A percentile compares a stretch with the other conserved stretches of the same genome.
These are phyloP conservation scores for Albophoma yamanashiensis DNA, from an alignment of 2,329 filamentous ascomycete genomes.

Conservation along the genomic window DNA sequence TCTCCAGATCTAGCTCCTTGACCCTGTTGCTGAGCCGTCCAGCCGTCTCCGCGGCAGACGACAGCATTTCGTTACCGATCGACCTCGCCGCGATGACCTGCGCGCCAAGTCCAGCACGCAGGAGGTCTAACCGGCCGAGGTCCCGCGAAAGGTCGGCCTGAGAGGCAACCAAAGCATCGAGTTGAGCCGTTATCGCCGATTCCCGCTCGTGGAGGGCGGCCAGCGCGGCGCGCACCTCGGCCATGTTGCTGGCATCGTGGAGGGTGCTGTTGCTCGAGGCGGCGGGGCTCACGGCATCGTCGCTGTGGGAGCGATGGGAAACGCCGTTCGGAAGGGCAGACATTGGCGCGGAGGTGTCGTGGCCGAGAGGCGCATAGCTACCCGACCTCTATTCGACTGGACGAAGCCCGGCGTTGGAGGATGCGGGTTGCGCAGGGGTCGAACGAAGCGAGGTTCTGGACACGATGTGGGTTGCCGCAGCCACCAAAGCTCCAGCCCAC, in stretches of 20 bases:
- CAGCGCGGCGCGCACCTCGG: conserved; percentile 71
- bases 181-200: conserved; percentile 57
- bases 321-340: conserved; percentile 35
- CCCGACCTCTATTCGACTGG: conserved; percentile 3
- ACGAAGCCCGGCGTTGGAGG: not conserved
- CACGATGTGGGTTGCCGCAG: not conserved
- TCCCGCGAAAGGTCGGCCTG: conserved; percentile 83
- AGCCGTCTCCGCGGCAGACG: conserved; percentile 75
- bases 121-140: conserved; percentile 74
- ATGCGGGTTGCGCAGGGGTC: not conserved
- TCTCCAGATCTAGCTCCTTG: conserved; percentile 79
- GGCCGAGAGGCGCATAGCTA: conserved; percentile 31
- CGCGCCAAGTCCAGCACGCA: conserved; percentile 78
- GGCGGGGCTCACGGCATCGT: conserved; percentile 18
- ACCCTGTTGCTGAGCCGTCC: conserved; percentile 79
- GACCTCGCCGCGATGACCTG: conserved; percentile 75
- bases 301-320: conserved; percentile 19
- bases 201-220: conserved; percentile 67
- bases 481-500: not conserved
- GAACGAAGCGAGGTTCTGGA: not conserved
- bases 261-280: conserved; percentile 27
- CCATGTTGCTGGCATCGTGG: conserved; percentile 61
- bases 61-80: conserved; percentile 85
- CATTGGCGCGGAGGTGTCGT: conserved; percentile 31
- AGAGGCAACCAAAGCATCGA: conserved; percentile 68